These are phyloP conservation scores for Elymus sibiricus DNA, from an alignment of 176 grass and related monocot genomes.

Conservation along the genomic window DNA sequence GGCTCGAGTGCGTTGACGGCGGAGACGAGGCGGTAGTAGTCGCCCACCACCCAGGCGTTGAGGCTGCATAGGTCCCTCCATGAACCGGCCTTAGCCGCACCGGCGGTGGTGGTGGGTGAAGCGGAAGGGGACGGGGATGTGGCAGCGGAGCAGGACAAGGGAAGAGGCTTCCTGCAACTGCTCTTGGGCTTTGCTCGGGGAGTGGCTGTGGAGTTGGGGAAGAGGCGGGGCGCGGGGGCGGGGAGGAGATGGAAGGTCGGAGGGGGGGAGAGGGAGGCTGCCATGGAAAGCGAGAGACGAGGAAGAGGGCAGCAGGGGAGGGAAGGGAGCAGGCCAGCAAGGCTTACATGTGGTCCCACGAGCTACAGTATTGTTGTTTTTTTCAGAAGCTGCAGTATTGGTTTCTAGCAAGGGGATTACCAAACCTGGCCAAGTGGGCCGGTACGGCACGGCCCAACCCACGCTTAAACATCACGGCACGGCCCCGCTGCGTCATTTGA, in stretches of 20 bases:
- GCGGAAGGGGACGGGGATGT: neutral
- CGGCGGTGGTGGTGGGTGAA: neutral
- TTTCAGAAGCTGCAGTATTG: too few species aligned
- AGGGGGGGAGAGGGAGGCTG: slow-evolving; percentile 13
- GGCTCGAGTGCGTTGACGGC: slow-evolving; percentile 63
- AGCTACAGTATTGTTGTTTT: too few species aligned
- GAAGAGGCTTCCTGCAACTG: neutral
- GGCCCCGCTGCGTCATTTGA: too few species aligned
- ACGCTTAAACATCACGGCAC: too few species aligned
- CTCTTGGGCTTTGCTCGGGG: neutral
- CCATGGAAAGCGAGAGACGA: slow-evolving; percentile 20
- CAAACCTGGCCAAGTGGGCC: too few species aligned
- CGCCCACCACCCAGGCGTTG: slow-evolving; percentile 81
- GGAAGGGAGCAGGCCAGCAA: neutral
- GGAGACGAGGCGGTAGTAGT: slow-evolving; percentile 77
- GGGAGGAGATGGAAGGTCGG: neutral
- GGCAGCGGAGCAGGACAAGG: slow-evolving; percentile 21
- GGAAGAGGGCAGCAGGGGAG: neutral
- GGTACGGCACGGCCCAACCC: too few species aligned
- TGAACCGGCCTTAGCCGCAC: neutral
- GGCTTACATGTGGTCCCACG: neutral
- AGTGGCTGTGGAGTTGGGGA: neutral
- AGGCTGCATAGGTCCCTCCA: slow-evolving; percentile 78
- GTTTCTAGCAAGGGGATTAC: too few species aligned
- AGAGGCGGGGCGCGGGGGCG: neutral